Base-by-base conservation (phyloP, 169 alveolate species). In the Eimeria necatrix region DNA sequence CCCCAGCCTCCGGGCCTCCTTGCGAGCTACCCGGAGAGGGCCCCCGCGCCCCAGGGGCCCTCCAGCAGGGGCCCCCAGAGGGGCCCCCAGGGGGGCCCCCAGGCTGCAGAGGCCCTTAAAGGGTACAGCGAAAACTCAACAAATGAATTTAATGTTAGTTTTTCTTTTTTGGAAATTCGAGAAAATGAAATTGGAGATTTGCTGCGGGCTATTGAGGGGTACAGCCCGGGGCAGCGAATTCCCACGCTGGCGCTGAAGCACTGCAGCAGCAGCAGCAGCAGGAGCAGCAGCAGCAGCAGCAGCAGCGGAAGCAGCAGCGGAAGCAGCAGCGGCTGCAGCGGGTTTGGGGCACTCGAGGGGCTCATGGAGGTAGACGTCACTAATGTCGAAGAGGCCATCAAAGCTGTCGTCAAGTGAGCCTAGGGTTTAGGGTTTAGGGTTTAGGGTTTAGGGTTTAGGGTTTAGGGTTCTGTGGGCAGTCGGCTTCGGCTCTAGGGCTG, bases 121-220 rank as follows among this genome's bases (percentile, higher is more conserved):
- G 46, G 20, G 71, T 32, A 6, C 2, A 16, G 46, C 53, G 22
- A 46, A 22, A 18, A 52, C n/a, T n/a, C n/a, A n/a, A n/a, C 51
- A 14, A 4, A 76, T 49, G 95, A 92, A 41, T 92, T 92, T 76
- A 59, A 61, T 24, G 86, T 92, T 5, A 60, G 95, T 16, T 20
- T 85, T 24, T 80, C 91, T 9, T 64, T 9, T 64, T 59, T 92
- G 9, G 95, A 92, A 52, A 64, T 92, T 56, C 84, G 95, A 3
- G 53, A 26, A 20, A 71, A 81, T 6, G 49, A 71, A 12, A 60
- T 92, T 0, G 95, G 88, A 76, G 95, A 92, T 81, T 71, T 92
- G 41, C 22, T 92, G 49, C n/a, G 18, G 20, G 88, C 84, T 49
- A 53, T 71, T 8, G 92, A 71, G 22, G 93, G 80, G 48, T 92